A percentile compares a stretch with the other conserved stretches of the same genome.
Evolutionary conservation across 257 asterid species (phyloP).

Genomic region (Henckelia pumila): DNA sequence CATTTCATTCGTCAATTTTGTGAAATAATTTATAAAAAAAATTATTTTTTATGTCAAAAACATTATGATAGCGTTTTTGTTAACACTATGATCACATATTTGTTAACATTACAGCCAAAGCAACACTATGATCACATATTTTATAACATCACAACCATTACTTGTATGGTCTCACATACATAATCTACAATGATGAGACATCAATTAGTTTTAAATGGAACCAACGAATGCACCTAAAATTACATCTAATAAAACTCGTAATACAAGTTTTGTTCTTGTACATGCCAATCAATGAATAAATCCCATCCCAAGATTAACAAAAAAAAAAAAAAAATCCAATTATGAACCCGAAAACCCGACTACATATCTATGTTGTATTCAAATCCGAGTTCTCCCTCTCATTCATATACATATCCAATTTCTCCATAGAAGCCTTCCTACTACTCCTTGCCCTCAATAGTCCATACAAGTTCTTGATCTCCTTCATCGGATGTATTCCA

Average conservation of each 20-base stretch:
- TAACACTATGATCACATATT: too few relatives aligned
- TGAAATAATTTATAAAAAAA: too few relatives aligned
- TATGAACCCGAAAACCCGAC: not conserved
- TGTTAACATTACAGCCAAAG: too few relatives aligned
- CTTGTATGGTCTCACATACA: not conserved
- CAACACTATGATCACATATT: too few relatives aligned
- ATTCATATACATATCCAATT: conserved; percentile 39
- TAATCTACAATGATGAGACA: not conserved
- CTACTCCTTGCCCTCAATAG: conserved; percentile 59
- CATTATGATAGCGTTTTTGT: too few relatives aligned
- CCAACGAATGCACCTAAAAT: not conserved
- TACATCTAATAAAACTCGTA: not conserved
- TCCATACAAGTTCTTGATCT: conserved; percentile 68
- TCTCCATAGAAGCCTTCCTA: conserved; percentile 51
- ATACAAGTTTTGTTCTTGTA: not conserved
- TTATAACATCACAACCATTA: not conserved
- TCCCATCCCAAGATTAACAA: not conserved
- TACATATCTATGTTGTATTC: not conserved
- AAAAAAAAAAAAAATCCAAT: too few relatives aligned
- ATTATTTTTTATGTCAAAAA: too few relatives aligned
- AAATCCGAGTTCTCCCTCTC: conserved; percentile 42
- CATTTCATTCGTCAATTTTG: too few relatives aligned
- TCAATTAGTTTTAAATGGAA: not conserved
- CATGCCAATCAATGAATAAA: not conserved
- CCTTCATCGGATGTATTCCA: conserved; percentile 51